These are phyloP conservation scores for Citrus sp. DNA, from an alignment of 345 rosid species.

Conservation along the genomic window DNA sequence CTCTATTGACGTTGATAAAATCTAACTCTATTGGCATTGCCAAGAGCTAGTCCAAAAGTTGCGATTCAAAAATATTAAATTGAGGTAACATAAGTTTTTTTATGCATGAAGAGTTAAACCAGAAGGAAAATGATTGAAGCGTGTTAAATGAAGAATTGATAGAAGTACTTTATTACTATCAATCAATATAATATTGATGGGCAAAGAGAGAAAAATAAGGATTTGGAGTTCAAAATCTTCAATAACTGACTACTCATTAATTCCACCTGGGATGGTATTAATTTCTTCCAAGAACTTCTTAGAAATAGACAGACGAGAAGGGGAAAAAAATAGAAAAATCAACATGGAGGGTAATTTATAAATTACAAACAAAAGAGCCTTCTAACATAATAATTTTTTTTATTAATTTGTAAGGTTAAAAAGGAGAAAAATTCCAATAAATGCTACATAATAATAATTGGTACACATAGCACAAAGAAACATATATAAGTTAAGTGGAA, in stretches of 20 bases:
- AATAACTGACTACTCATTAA: neutral
- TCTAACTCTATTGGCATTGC: neutral
- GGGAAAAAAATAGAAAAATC: too few species aligned
- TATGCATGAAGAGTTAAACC: too few species aligned
- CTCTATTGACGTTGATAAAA: neutral
- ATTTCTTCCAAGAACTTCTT: too few species aligned
- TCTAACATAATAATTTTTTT: too few species aligned
- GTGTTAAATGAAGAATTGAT: neutral
- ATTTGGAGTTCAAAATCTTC: neutral
- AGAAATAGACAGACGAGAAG: too few species aligned
- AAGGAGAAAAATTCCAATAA: neutral
- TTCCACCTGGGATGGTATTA: neutral
- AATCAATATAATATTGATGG: neutral
- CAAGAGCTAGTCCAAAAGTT: neutral
- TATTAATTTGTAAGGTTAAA: too few species aligned
- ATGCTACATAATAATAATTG: neutral
- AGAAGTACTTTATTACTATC: neutral
- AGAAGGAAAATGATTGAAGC: neutral
- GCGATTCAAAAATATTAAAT: neutral
- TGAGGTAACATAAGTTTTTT: too few species aligned
- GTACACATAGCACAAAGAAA: neutral
- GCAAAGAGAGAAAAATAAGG: neutral
- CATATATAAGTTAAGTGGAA: neutral
- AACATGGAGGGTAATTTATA: too few species aligned
- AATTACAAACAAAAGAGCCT: too few species aligned